These are phyloP conservation scores for Rhizopogon vulgaris DNA, from an alignment of 768 basidiomycete genomes.

Conservation along the genomic window DNA sequence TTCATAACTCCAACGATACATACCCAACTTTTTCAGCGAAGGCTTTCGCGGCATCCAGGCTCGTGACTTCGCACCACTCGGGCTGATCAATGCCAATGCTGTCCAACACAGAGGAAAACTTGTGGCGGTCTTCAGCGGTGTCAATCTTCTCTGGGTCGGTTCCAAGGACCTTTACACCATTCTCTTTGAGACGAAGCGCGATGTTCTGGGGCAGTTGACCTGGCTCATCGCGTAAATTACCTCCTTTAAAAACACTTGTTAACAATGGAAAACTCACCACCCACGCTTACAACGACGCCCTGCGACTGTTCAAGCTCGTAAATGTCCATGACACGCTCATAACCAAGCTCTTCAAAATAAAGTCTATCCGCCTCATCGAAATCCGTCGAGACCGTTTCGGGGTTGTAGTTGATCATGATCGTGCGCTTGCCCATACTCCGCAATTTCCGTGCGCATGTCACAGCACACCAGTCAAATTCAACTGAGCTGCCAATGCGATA, in stretches of 20 bases:
- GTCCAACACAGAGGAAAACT: slow-evolving; percentile 96
- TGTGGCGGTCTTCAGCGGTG: slow-evolving; percentile 96
- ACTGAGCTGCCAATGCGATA: slow-evolving; percentile 98
- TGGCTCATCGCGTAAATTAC: slow-evolving; percentile 19
- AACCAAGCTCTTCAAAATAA: slow-evolving; percentile 98
- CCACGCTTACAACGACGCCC: slow-evolving; percentile 95
- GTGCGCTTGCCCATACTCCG: slow-evolving; percentile 91
- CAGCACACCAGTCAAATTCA: slow-evolving; percentile 99
- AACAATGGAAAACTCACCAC: slow-evolving; percentile 50
- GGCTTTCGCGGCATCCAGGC: slow-evolving; percentile 81
- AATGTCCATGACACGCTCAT: slow-evolving; percentile 98
- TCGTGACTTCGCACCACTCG: slow-evolving; percentile 89
- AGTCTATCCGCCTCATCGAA: slow-evolving; percentile 99
- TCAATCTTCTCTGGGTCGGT: slow-evolving; percentile 96
- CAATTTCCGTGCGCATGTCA: slow-evolving; percentile 91
- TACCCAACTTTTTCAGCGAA: slow-evolving; percentile 81
- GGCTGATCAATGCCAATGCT: slow-evolving; percentile 95
- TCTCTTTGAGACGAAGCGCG: slow-evolving; percentile 88
- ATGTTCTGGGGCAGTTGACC: slow-evolving; percentile 99
- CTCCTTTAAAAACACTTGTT: neutral
- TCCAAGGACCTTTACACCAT: slow-evolving; percentile 88
- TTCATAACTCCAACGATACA: slow-evolving; percentile 18
- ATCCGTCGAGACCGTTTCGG: slow-evolving; percentile 98
- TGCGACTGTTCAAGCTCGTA: slow-evolving; percentile 92
- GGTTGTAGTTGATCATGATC: slow-evolving; percentile 99